phyloP scores from a whole-genome alignment of 1,139 yeast species.

The Nakaseomyces glabratus region DNA sequence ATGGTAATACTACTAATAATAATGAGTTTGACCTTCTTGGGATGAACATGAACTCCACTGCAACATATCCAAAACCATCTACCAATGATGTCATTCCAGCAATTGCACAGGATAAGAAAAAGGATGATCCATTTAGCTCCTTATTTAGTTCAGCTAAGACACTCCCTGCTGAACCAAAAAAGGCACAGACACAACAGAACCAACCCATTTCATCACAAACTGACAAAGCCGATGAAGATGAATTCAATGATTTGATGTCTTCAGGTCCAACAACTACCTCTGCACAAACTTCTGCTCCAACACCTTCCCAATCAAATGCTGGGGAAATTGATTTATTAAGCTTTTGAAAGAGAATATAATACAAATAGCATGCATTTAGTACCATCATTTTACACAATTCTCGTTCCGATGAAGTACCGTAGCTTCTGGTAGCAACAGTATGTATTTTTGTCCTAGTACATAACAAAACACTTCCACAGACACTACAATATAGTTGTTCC shows the following conservation, averaged over 20 bases:
- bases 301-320: background rate
- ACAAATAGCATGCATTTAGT: background rate
- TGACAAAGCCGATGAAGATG: slow-evolving; percentile 1
- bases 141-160: slow-evolving; percentile 62
- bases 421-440: too few species aligned
- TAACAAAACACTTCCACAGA: too few species aligned
- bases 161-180: background rate
- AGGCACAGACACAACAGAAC: background rate
- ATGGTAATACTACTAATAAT: slow-evolving; percentile 14
- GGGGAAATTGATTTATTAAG: slow-evolving; percentile 7
- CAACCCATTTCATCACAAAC: background rate
- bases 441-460: too few species aligned
- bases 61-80: slow-evolving; percentile 10
- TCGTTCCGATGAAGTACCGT: too few species aligned
- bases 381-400: slow-evolving; percentile 1
- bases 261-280: slow-evolving; percentile 1
- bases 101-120: slow-evolving; percentile 32
- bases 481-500: too few species aligned
- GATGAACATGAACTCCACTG: slow-evolving; percentile 10
- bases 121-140: slow-evolving; percentile 73
- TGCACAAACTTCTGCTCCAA: background rate
- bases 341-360: slow-evolving; percentile 1
- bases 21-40: slow-evolving; percentile 14
- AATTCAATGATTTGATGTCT: slow-evolving; percentile 4
- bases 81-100: slow-evolving; percentile 28